Evolutionary conservation across 768 basidiomycete genomes (phyloP).

Genomic region (Russula foetens): DNA sequence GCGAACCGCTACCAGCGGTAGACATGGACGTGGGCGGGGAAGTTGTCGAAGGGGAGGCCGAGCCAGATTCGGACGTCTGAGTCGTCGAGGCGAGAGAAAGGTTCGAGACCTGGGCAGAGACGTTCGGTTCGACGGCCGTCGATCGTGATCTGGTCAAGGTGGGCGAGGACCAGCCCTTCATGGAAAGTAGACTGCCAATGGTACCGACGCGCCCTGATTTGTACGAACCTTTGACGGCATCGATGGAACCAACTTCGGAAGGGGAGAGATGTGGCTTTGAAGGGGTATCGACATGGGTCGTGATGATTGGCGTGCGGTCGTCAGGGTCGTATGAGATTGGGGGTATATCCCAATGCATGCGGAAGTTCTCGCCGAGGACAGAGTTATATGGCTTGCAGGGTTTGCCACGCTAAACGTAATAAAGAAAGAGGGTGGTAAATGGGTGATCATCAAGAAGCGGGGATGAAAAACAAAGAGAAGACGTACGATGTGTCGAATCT

Average conservation of each 20-base stretch:
- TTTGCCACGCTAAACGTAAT: constrained; percentile 59
- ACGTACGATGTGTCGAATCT: constrained; percentile 85
- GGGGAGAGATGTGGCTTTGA: constrained; percentile 18
- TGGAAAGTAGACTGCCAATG: constrained; percentile 46
- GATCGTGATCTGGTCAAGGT: constrained; percentile 20
- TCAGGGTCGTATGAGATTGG: constrained; percentile 49
- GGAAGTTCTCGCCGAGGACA: constrained; percentile 83
- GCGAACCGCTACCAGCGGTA: constrained; percentile 18
- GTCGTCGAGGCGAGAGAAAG: constrained; percentile 42
- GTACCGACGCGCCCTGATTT: constrained; percentile 51
- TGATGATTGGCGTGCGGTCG: constrained; percentile 38
- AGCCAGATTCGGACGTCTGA: constrained; percentile 23
- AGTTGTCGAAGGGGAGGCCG: not conserved
- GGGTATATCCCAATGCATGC: constrained; percentile 76
- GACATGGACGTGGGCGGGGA: constrained; percentile 27
- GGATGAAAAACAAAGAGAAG: not conserved
- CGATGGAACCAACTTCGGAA: constrained; percentile 42
- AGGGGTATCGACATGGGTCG: constrained; percentile 30
- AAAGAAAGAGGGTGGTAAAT: not conserved
- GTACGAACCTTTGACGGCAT: constrained; percentile 43
- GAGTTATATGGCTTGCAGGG: constrained; percentile 92
- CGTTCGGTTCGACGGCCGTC: constrained; percentile 39
- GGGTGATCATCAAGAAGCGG: not conserved
- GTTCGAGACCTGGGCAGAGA: constrained; percentile 51
- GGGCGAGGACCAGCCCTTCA: constrained; percentile 36